phyloP scores from a whole-genome alignment of 2,329 filamentous ascomycete species.

The Eutypella sp. region DNA sequence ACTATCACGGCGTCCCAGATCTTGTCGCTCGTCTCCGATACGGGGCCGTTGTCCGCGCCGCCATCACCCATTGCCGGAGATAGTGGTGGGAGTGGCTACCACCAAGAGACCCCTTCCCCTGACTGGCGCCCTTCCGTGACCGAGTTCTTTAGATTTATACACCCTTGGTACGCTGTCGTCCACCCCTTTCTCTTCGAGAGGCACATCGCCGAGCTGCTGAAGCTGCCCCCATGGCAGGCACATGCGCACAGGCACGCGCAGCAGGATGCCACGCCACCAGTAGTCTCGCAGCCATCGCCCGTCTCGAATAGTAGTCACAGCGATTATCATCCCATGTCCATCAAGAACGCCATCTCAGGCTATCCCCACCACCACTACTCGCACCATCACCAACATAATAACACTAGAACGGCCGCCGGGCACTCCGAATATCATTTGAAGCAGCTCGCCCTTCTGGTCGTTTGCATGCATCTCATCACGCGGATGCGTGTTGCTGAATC shows the following conservation, averaged over 20 bases:
- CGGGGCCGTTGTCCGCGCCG: conserved; percentile 24
- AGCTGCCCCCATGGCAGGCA: not conserved
- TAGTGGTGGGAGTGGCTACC: too few species aligned
- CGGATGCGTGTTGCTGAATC: conserved; percentile 33
- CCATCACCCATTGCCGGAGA: too few species aligned
- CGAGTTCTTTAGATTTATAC: conserved; percentile 36
- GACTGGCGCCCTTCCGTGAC: conserved; percentile 34
- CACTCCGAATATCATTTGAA: conserved; percentile 15
- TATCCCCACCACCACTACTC: conserved; percentile 3
- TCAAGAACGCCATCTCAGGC: conserved; percentile 7
- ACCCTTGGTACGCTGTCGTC: conserved; percentile 37
- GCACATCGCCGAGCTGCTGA: conserved; percentile 20
- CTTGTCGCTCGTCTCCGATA: conserved; percentile 30
- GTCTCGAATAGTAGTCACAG: conserved; percentile 12
- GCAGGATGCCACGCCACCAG: conserved; percentile 12
- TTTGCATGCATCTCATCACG: conserved; percentile 39
- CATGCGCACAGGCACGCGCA: conserved; percentile 1
- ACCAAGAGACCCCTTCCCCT: conserved; percentile 11
- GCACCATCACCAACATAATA: too few species aligned
- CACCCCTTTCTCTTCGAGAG: conserved; percentile 34
- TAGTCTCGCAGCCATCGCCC: conserved; percentile 15
- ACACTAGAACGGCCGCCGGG: too few species aligned
- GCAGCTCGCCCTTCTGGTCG: conserved; percentile 34
- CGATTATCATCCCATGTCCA: conserved; percentile 7
- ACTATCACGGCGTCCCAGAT: conserved; percentile 34